phyloP scores from a whole-genome alignment of 805 yeast genomes.

The Yueomyces sinensis region DNA sequence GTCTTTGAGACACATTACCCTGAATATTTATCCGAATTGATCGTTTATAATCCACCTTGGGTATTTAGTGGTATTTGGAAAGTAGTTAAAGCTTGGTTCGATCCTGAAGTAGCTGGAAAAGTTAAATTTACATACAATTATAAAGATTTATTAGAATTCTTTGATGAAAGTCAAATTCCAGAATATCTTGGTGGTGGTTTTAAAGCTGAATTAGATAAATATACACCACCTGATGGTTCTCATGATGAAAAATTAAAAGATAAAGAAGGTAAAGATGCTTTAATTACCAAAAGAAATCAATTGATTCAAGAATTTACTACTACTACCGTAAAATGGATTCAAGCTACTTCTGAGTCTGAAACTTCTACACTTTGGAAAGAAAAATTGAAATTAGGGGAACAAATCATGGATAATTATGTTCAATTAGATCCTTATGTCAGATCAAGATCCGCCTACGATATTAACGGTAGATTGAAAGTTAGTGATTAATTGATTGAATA shows the following conservation, averaged over 20 bases:
- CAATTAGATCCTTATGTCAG: conserved; percentile 71
- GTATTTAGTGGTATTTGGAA: conserved; percentile 91
- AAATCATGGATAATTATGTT: conserved; percentile 51
- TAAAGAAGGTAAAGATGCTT: conserved; percentile 31
- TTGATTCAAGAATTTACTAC: conserved; percentile 42
- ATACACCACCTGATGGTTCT: conserved; percentile 44
- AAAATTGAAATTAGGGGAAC: conserved; percentile 37
- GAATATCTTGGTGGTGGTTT: conserved; percentile 57
- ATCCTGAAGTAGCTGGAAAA: conserved; percentile 90
- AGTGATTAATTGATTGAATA: conserved; percentile 5
- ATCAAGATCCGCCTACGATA: conserved; percentile 65
- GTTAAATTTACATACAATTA: conserved; percentile 66
- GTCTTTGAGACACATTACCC: conserved; percentile 96
- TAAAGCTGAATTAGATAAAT: conserved; percentile 44
- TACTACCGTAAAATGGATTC: conserved; percentile 66
- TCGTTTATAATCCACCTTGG: conserved; percentile 96
- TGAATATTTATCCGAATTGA: conserved; percentile 72
- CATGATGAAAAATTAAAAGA: conserved; percentile 38
- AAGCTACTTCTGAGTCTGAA: conserved; percentile 31
- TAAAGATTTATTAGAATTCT: conserved; percentile 52
- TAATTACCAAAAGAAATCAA: conserved; percentile 40
- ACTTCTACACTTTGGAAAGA: conserved; percentile 37
- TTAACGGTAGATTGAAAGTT: conserved; percentile 40
- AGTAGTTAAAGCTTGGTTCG: conserved; percentile 84
- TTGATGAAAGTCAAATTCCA: conserved; percentile 51